Evolutionary conservation across 208 protist genomes (phyloP), one percentile per base, ranked within the genome.

Genomic region (Borovskyia barvae): DNA sequence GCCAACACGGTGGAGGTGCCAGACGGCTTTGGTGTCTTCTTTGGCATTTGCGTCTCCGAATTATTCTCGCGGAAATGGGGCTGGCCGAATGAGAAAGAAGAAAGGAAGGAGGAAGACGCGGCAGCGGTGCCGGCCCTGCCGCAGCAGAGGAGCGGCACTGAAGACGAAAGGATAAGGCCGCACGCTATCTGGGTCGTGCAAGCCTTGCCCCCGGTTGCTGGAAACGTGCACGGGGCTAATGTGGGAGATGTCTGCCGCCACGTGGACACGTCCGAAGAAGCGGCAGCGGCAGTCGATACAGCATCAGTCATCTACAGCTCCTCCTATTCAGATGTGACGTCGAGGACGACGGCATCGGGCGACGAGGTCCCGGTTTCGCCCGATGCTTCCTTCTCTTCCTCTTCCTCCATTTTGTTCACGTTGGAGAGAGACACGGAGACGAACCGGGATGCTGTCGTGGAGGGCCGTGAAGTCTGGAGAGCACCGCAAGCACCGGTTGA

Each of bases 1-100:
- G 48, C 53, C 19, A 70, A 48, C 47, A 63, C 63, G n/a, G 54
- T 70, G 24, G 54, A 70, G 28, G 47, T 57, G 46, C 63, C 63
- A 5, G 54, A 70, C 12, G 63, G 63, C 19, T 63, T 62, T 37
- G 63, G 63, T 15, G 47, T 19, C 11, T 70, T 70, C 47, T 55
- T 70, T 30, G 63, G 30, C 40, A 70, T 55, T 29, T 63, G 63
- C 28, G 63, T 70, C 37, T 62, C 63, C 17, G 63, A 70, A 48
- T 35, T 55, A 1, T 70, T 70, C 28, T 37, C 63, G 46, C 63
- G 54, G 28, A 63, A 55, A 55, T 63, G 53, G 63, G 56, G 51
- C 54, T 70, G 54, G 54, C 54, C 54, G n/a, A 62, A 30, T 33
- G 42, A 43, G n/a, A n/a, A n/a, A n/a, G n/a, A n/a, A n/a, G n/a